phyloP scores from a whole-genome alignment of 1,284 basidiomycete species.

The Ceratobasidium theobromae region DNA sequence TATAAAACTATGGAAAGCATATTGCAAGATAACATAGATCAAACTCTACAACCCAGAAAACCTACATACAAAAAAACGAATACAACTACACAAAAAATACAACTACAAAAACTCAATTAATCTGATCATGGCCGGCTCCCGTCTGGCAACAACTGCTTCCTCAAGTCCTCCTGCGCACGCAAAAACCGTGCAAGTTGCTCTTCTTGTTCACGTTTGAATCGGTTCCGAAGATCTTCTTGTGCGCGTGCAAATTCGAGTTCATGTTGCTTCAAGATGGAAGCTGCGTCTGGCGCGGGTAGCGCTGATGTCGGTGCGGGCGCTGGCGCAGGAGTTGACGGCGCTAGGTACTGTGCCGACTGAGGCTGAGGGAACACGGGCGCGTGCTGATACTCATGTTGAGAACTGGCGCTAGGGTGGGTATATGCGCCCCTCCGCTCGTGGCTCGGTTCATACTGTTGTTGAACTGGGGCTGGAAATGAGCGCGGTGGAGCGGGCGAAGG shows the following conservation, averaged over 20 bases:
- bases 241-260: constrained; percentile 23
- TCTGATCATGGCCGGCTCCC: background rate
- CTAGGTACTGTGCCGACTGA: background rate
- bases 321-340: background rate
- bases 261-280: constrained; percentile 5
- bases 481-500: constrained; percentile 2
- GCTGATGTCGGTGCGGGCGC: no score
- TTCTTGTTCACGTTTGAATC: constrained; percentile 29
- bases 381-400: constrained; percentile 11
- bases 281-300: background rate
- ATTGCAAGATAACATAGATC: background rate
- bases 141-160: constrained; percentile 10
- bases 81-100: constrained; percentile 4
- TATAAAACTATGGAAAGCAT: background rate
- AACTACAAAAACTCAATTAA: background rate
- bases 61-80: constrained; percentile 17
- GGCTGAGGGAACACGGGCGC: background rate
- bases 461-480: constrained; percentile 6
- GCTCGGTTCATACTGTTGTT: constrained; percentile 3
- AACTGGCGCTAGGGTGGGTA: background rate
- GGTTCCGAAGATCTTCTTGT: constrained; percentile 9
- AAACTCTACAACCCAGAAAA: background rate
- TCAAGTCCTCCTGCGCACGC: constrained; percentile 21
- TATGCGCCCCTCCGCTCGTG: constrained; percentile 17
- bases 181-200: constrained; percentile 22